Percentiles rank a stretch among this genome's conserved stretches.
Conservation (phyloP, 2,329 filamentous ascomycete genomes). For the Fonsecaea pedrosoi region DNA sequence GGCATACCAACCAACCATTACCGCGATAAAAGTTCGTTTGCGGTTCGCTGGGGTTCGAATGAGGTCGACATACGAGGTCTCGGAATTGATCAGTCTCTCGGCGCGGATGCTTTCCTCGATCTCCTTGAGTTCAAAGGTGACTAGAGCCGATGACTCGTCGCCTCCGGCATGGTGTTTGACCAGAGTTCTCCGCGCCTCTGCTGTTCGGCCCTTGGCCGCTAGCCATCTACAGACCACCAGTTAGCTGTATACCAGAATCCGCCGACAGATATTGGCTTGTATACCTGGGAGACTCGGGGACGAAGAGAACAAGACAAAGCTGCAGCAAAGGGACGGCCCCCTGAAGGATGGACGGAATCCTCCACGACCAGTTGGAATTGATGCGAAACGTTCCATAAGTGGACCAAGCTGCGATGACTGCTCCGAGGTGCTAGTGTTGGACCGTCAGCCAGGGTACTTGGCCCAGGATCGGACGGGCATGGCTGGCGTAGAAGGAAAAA, state of each 20-base stretch:
- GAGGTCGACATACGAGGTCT: constrained; percentile 63
- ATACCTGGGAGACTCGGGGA: constrained; percentile 35
- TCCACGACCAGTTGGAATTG: constrained; percentile 40
- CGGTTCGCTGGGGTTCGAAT: constrained; percentile 65
- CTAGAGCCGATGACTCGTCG: background rate
- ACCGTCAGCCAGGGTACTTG: too few relatives aligned
- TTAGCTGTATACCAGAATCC: too few relatives aligned
- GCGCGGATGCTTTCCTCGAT: background rate
- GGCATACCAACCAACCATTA: constrained; percentile 61
- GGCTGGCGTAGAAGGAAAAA: too few relatives aligned
- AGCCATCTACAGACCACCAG: constrained; percentile 40
- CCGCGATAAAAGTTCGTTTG: constrained; percentile 59
- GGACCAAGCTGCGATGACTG: constrained; percentile 43
- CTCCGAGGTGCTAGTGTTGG: constrained; percentile 29
- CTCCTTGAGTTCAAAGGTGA: background rate
- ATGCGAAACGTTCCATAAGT: constrained; percentile 43
- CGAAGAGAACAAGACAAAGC: constrained; percentile 35
- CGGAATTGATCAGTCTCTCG: constrained; percentile 55
- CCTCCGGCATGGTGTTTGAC: background rate
- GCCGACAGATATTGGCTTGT: too few relatives aligned
- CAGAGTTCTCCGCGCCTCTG: background rate
- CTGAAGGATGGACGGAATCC: constrained; percentile 41
- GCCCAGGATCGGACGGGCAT: too few relatives aligned
- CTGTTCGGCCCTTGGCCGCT: background rate
- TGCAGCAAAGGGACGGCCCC: constrained; percentile 31